Percentiles rank a stretch among this genome's conserved stretches.
These are phyloP conservation scores for Syzygium jambos DNA, from an alignment of 345 rosid genomes.

Conservation along the genomic window DNA sequence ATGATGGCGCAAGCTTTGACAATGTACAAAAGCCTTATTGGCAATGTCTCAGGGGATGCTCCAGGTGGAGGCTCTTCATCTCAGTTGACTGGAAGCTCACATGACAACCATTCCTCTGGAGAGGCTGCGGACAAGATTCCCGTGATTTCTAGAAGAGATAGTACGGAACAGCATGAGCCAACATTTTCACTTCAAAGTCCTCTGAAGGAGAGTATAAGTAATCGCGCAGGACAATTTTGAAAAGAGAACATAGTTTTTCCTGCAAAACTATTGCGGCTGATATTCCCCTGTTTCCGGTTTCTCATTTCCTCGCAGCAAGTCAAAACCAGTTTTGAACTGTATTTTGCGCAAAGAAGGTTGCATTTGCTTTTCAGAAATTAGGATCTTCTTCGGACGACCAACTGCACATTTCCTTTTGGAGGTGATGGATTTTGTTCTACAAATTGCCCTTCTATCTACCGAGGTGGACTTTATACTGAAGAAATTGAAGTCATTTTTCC, in stretches of 20 bases:
- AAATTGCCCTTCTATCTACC: background rate
- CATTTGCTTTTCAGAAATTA: background rate
- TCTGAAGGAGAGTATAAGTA: slow-evolving; percentile 14
- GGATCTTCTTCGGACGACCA: background rate
- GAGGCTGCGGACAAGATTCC: slow-evolving; percentile 18
- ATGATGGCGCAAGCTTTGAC: slow-evolving; percentile 71
- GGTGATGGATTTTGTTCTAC: background rate
- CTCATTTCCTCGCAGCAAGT: background rate
- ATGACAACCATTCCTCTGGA: slow-evolving; percentile 9
- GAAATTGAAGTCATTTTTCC: background rate
- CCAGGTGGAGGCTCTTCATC: slow-evolving; percentile 3
- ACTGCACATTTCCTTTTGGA: background rate
- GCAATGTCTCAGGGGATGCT: slow-evolving; percentile 22
- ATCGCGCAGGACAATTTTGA: background rate
- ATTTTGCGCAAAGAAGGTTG: background rate
- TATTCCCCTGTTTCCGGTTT: background rate
- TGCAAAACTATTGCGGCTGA: background rate
- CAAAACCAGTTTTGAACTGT: background rate
- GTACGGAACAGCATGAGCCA: slow-evolving; percentile 4
- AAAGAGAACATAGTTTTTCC: background rate
- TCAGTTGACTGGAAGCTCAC: slow-evolving; percentile 7
- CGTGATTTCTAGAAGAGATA: slow-evolving; percentile 6
- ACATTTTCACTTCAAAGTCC: slow-evolving; percentile 64
- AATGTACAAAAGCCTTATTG: slow-evolving; percentile 64
- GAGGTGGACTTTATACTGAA: background rate